Evolutionary conservation across 2,329 filamentous ascomycete species (phyloP).

Genomic region (Fusarium piperis): DNA sequence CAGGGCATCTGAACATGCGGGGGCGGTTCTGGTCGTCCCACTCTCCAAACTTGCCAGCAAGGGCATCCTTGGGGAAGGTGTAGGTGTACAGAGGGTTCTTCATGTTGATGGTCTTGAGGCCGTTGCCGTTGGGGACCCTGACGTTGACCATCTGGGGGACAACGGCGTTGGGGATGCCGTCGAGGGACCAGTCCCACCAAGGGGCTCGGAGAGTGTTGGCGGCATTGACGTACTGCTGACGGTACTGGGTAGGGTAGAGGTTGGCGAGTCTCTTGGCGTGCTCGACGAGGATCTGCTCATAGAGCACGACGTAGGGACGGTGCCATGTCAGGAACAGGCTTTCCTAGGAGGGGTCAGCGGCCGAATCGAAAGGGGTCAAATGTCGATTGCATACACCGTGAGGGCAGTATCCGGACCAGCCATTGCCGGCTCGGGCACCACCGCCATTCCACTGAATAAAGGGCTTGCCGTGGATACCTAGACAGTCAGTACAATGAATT

Average conservation of each 20-base stretch:
- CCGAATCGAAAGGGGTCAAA: not conserved
- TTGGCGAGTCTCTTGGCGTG: conserved; percentile 58
- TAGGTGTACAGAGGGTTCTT: conserved; percentile 65
- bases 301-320: conserved; percentile 63
- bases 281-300: conserved; percentile 64
- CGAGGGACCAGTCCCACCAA: conserved; percentile 65
- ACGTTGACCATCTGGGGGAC: conserved; percentile 49
- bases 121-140: conserved; percentile 52
- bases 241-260: conserved; percentile 51
- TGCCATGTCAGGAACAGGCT: conserved; percentile 65
- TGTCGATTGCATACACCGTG: conserved; percentile 50
- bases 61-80: conserved; percentile 54
- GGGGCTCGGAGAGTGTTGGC: conserved; percentile 59
- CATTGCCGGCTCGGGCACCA: conserved; percentile 43
- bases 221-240: conserved; percentile 53
- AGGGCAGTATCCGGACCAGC: conserved; percentile 57
- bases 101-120: conserved; percentile 47
- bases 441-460: conserved; percentile 54
- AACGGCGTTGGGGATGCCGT: conserved; percentile 55
- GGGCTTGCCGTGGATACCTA: conserved; percentile 55
- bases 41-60: conserved; percentile 51
- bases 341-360: conserved; percentile 49
- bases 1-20: conserved; percentile 54
- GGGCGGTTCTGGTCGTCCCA: conserved; percentile 42
- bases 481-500: conserved; percentile 4